Evolutionary conservation across 2,329 filamentous ascomycete genomes (phyloP), one percentile per base, ranked within the genome.

Genomic region (Ascosphaera pollenicola): DNA sequence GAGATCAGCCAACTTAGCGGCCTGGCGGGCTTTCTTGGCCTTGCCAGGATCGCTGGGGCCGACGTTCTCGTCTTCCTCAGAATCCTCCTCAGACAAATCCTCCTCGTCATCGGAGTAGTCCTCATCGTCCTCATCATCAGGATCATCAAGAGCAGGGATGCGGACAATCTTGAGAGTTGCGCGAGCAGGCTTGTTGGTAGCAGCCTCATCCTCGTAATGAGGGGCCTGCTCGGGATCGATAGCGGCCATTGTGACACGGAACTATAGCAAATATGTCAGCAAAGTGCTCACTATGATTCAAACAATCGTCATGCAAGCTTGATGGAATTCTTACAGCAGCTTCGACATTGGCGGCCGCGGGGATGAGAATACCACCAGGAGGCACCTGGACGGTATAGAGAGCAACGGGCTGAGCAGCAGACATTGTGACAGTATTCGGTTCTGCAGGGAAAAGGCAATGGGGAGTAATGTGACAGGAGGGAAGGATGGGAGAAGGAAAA

Each of bases 201-300:
- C 73, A 50, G 67, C 69, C 39, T 70, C 68, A 42, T 68, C 66
- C 48, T 76, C 74, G 42, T 67, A 66, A 57, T 82, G 70, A 28
- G 75, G 69, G 49, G 73, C 68, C 51, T 80, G 80, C 52, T 73
- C 83, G 42, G 89, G 89, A 57, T 98, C 87, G 57, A 98, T 78
- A 47, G 89, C 89, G 52, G 91, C 89, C 89, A 98, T 98, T 53
- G 85, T 95, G 55, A 98, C 83, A 58, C 83, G 83, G 65, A 94
- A 91, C 85, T 93, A 52, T 10, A 17, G 19, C 28, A 36, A 35
- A 21, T 8, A 39, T 30, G 37, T 41, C 35, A 34, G 40, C 40
- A 26, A 42, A 36, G 24, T 28, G 16, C 10, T 17, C 18, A 26
- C 32, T 11, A 32, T 37, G 19, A 32, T 40, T 26, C 37, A 37